Evolutionary conservation across 371 early-diverging fungal genomes (phyloP), one percentile per base, ranked within the genome.

Genomic region (Caulochytrium protostelioides): DNA sequence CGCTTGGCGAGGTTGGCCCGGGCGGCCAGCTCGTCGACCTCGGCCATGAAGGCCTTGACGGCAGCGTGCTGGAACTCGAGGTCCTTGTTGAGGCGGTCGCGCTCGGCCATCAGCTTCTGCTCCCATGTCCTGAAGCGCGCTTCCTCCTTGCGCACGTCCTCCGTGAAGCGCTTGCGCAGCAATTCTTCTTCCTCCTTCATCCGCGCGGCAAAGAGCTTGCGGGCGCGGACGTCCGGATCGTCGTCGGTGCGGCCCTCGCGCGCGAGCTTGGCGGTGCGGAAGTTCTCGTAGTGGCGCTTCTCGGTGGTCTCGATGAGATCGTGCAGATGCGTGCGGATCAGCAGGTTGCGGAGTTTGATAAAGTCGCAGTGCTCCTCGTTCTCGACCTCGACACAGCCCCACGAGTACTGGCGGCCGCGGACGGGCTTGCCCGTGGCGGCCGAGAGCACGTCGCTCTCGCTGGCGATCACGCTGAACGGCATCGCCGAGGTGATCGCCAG

Each of bases 61-160:
- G 65, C 65, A 38, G 68, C 70, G 57, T 89, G 91, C 50, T 86
- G 83, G 28, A 65, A 59, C 54, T 92, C 95, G 36, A 94, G 63
- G 43, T 94, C 89, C 56, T 85, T 79, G 70, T 87, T 90, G 39
- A 90, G 61, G 30, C 86, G 73, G 52, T 89, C 87, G 38, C 95
- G 72, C 57, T 94, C 91, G 37, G 76, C 73, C 55, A 91, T 85
- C 15, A 89, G 69, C 77, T 82, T 79, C 49, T 84, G 83, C 54
- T 91, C 95, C 95, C 95, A 94, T 50, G 79, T 74, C 46, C 90
- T 72, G 73, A 94, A 94, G 29, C 91, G 59, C 52, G 72, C 71
- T 63, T 94, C 95, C 56, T 94, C 91, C 41, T 71, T 42, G 35
- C 83, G 72, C 35, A 91, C 92, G 50, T 91, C 85, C 49, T 90